phyloP scores from a whole-genome alignment of 768 basidiomycete species.

The Lactarius hatsudake region DNA sequence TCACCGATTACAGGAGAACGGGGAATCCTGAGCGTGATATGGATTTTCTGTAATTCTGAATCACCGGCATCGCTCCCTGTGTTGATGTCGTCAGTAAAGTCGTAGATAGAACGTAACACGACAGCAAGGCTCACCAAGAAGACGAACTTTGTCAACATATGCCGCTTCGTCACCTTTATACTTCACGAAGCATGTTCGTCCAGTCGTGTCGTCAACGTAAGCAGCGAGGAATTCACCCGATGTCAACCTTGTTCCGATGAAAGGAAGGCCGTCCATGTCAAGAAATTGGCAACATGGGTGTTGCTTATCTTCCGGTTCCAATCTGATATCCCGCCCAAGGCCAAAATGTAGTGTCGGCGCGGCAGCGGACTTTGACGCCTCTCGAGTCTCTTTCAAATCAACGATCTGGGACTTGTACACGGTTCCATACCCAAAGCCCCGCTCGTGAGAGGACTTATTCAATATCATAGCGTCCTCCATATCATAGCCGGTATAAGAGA shows the following conservation, averaged over 20 bases:
- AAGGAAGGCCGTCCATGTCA: conserved; percentile 83
- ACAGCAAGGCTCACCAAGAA: conserved; percentile 60
- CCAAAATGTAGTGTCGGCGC: conserved; percentile 87
- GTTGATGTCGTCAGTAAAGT: conserved; percentile 1
- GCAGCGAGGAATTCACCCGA: conserved; percentile 82
- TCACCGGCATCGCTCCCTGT: conserved; percentile 85
- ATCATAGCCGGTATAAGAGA: conserved; percentile 99
- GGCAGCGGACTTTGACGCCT: conserved; percentile 55
- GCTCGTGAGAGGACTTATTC: conserved; percentile 97
- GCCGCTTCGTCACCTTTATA: conserved; percentile 95
- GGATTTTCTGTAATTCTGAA: conserved; percentile 85
- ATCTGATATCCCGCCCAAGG: conserved; percentile 69
- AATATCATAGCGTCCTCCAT: conserved; percentile 99
- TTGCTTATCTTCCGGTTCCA: conserved; percentile 45
- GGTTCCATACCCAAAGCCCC: conserved; percentile 95
- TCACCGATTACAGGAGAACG: conserved; percentile 97
- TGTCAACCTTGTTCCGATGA: conserved; percentile 63
- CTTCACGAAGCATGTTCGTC: conserved; percentile 81
- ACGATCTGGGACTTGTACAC: conserved; percentile 93
- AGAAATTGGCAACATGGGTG: conserved; percentile 53
- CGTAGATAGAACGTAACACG: background rate
- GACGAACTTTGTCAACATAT: conserved; percentile 86
- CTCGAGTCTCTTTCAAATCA: conserved; percentile 79
- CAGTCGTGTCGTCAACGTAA: conserved; percentile 82
- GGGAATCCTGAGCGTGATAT: conserved; percentile 89